Evolutionary conservation across 495 filamentous ascomycete species (phyloP).

Genomic region (Penicillium bovifimosum): DNA sequence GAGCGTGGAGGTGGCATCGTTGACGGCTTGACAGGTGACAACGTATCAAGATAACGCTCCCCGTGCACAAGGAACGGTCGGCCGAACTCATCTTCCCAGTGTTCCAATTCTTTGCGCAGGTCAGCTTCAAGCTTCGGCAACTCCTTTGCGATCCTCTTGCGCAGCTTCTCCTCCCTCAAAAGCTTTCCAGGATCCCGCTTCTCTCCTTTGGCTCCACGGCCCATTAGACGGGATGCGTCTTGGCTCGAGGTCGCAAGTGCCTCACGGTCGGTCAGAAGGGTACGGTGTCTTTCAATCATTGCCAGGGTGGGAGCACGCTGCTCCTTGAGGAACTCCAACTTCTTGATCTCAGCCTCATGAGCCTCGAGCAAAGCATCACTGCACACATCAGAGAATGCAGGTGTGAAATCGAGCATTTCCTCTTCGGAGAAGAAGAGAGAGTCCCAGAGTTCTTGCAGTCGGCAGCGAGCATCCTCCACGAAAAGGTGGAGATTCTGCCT

Average conservation of each 20-base stretch:
- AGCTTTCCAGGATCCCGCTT: constrained; percentile 89
- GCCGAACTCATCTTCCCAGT: constrained; percentile 91
- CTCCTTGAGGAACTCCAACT: constrained; percentile 76
- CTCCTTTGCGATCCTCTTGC: constrained; percentile 92
- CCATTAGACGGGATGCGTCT: constrained; percentile 89
- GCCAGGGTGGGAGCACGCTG: constrained; percentile 80
- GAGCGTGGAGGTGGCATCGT: constrained; percentile 61
- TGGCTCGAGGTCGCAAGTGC: constrained; percentile 82
- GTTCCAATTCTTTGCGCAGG: constrained; percentile 71
- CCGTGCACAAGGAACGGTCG: constrained; percentile 90
- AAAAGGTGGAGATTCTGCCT: constrained; percentile 90
- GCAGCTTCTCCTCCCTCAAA: constrained; percentile 96
- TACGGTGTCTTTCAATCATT: constrained; percentile 77
- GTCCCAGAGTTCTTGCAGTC: constrained; percentile 93
- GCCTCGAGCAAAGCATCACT: constrained; percentile 86
- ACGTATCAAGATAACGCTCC: constrained; percentile 76
- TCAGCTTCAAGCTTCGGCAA: constrained; percentile 85
- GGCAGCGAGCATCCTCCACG: constrained; percentile 85
- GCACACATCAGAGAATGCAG: constrained; percentile 74
- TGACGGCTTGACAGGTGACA: constrained; percentile 53
- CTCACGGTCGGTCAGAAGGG: constrained; percentile 80
- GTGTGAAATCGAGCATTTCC: constrained; percentile 95
- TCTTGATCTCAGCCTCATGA: constrained; percentile 82
- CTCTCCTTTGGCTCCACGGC: constrained; percentile 81
- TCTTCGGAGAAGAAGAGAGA: constrained; percentile 90